Evolutionary conservation across 164 flowering plant species (phyloP), one percentile per base, ranked within the genome.

Genomic region (Berberis thunbergii): DNA sequence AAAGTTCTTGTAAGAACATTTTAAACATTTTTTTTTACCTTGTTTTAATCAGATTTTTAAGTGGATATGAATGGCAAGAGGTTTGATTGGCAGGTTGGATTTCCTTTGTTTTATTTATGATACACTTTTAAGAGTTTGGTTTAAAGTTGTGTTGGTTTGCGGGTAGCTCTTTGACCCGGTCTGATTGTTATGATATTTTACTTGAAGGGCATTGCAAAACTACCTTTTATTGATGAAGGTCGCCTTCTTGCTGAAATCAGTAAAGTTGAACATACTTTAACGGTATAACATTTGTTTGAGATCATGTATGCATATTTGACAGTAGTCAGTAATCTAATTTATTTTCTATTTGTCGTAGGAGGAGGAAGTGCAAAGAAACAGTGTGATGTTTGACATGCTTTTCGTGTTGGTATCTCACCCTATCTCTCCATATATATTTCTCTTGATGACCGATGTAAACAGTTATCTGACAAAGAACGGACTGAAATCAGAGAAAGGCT

Each of bases 51-150:
- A 94, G 99, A 94, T 82, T 94, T 94, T 78, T 96, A 94, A 71
- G 96, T 26, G 26, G 26, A 26, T 26, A 26, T 26, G 26, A 26
- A 26, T 26, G 26, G 26, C 26, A 26, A n/a, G n/a, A n/a, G n/a
- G n/a, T n/a, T n/a, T n/a, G n/a, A n/a, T n/a, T n/a, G 99, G 99
- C 96, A 91, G 97, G 99, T 91, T 44, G 53, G 49, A 54, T 45
- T 65, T 60, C 49, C 63, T 56, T 43, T 43, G 52, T 43, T 7
- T 48, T 49, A 26, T 26, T 26, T 26, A 26, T 26, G 26, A 26
- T 26, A 26, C 26, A 26, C 26, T 26, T 26, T 26, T 26, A 26
- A 5, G 2, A 38, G 56, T 9, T 63, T 57, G 56, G 45, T 7
- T 42, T 57, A 39, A 43, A 49, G 59, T 12, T 57, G 45, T 66